phyloP scores from a whole-genome alignment of 208 protist genomes.

The Leishmania aethiopica region DNA sequence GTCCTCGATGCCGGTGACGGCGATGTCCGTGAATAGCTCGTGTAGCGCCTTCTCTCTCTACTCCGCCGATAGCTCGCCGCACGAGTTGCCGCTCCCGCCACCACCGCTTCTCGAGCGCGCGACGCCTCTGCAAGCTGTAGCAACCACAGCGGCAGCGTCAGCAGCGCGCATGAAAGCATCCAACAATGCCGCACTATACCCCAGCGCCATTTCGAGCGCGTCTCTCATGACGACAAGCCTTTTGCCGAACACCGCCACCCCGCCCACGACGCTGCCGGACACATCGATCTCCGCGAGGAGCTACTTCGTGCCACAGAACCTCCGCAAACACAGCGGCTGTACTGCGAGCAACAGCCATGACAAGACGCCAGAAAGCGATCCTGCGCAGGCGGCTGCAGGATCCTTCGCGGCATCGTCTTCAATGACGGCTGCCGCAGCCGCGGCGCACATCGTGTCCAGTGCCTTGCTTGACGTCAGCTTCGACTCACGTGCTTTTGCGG shows the following conservation, averaged over 20 bases:
- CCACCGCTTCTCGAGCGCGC: background rate
- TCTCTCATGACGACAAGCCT: background rate
- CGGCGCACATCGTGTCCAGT: conserved; percentile 2
- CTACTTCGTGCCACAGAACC: background rate
- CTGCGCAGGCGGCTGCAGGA: background rate
- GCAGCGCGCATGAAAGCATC: background rate
- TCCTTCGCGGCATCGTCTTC: background rate
- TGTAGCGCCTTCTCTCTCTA: conserved; percentile 32
- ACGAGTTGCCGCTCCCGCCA: conserved; percentile 12
- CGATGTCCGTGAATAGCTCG: background rate
- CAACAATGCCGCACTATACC: no score
- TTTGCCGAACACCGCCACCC: background rate
- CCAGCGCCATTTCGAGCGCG: background rate
- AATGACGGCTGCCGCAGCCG: background rate
- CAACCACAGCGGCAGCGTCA: background rate
- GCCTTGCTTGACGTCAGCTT: conserved; percentile 33
- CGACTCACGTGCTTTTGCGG: conserved; percentile 23
- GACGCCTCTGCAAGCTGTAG: background rate
- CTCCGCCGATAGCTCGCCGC: conserved; percentile 21
- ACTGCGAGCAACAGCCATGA: no score
- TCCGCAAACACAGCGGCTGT: background rate
- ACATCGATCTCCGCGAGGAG: background rate
- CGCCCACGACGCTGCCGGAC: background rate
- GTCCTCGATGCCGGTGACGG: background rate
- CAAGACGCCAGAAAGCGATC: background rate